These are phyloP conservation scores for Hanseniaspora singularis DNA, from an alignment of 805 yeast species.

Conservation along the genomic window DNA sequence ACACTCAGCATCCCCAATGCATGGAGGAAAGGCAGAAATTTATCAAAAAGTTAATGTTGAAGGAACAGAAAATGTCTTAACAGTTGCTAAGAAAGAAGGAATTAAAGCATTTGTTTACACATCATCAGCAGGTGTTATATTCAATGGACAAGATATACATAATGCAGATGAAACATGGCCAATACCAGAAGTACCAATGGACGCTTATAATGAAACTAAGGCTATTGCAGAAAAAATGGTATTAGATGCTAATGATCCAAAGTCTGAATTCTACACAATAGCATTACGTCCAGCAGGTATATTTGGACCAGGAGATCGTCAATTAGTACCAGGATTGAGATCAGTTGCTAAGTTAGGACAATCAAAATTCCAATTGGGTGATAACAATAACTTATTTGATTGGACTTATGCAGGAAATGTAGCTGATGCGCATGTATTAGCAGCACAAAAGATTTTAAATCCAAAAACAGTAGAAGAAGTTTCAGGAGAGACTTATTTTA, in stretches of 20 bases:
- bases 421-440: conserved; percentile 90
- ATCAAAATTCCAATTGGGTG: conserved; percentile 87
- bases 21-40: conserved; percentile 68
- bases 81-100: conserved; percentile 42
- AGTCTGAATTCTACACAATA: conserved; percentile 52
- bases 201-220: conserved; percentile 90
- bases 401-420: conserved; percentile 98
- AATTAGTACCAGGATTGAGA: conserved; percentile 84
- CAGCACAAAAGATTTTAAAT: conserved; percentile 62
- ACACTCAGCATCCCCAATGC: conserved; percentile 95
- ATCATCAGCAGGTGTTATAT: conserved; percentile 93
- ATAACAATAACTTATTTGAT: conserved; percentile 84
- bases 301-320: conserved; percentile 98
- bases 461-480: conserved; percentile 35
- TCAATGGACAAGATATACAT: conserved; percentile 83
- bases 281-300: conserved; percentile 96
- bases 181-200: conserved; percentile 84
- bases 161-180: conserved; percentile 95
- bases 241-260: conserved; percentile 53
- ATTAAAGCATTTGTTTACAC: conserved; percentile 74
- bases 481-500: conserved; percentile 78
- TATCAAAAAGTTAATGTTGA: conserved; percentile 82
- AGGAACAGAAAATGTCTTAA: conserved; percentile 69
- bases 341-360: conserved; percentile 73
- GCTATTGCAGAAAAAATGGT: conserved; percentile 82